Percentiles rank a stretch among this genome's conserved stretches.
Conservation (phyloP, 805 yeast genomes). For the Candida yuanshanica region DNA sequence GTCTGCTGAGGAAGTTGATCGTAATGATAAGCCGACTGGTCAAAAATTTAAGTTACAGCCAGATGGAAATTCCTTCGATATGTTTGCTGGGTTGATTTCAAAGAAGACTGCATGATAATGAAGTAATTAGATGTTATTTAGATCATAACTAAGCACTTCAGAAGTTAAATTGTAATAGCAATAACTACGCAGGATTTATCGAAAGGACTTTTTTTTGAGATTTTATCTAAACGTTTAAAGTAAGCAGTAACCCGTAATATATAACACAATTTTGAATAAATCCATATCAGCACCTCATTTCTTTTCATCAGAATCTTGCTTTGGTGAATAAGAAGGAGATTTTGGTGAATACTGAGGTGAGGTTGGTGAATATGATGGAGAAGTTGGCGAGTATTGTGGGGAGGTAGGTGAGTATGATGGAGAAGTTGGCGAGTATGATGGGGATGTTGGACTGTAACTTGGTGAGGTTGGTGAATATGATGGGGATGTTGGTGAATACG, state of each 20-base stretch:
- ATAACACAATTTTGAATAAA: background rate
- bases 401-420: constrained; percentile 78
- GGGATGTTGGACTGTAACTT: constrained; percentile 70
- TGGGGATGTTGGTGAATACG: constrained; percentile 59
- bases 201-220: too few relatives aligned
- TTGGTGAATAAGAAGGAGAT: constrained; percentile 35
- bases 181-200: too few relatives aligned
- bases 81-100: constrained; percentile 82
- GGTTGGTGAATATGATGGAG: constrained; percentile 73
- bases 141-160: too few relatives aligned
- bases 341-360: constrained; percentile 68
- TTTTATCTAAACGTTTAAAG: too few relatives aligned
- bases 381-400: constrained; percentile 72
- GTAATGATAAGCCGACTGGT: constrained; percentile 43
- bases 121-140: too few relatives aligned
- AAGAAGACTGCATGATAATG: constrained; percentile 33
- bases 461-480: constrained; percentile 78
- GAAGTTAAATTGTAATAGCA: too few relatives aligned
- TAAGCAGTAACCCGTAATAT: background rate
- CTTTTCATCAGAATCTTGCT: constrained; percentile 16
- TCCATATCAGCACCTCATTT: constrained; percentile 1
- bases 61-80: constrained; percentile 96
- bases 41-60: constrained; percentile 74
- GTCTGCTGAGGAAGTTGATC: constrained; percentile 61
- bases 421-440: constrained; percentile 67